Conservation (phyloP, 2,329 filamentous ascomycete genomes). For the Podosphaera xanthii region DNA sequence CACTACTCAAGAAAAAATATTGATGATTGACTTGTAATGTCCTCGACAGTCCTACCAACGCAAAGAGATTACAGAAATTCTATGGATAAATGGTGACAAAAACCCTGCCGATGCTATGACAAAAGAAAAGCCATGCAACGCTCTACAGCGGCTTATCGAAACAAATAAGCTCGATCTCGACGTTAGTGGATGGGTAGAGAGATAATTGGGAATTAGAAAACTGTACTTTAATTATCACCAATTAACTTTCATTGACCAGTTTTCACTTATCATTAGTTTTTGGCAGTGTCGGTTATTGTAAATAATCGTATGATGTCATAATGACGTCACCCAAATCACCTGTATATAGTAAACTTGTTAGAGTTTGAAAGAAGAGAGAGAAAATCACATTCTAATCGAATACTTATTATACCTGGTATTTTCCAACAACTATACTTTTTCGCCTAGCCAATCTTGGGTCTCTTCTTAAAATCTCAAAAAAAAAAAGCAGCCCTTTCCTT, state of each 20-base stretch:
- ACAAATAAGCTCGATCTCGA: background rate
- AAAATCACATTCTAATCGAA: too few species aligned
- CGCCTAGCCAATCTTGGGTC: too few species aligned
- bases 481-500: too few species aligned
- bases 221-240: background rate
- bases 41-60: background rate
- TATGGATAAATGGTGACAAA: background rate
- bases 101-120: constrained; percentile 1
- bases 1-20: background rate
- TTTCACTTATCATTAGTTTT: too few species aligned
- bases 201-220: background rate
- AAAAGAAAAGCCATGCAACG: background rate
- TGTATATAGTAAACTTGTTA: too few species aligned
- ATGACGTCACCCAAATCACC: too few species aligned
- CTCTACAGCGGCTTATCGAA: background rate
- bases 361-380: too few species aligned
- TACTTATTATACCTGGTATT: too few species aligned
- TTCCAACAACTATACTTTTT: too few species aligned
- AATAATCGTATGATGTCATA: too few species aligned
- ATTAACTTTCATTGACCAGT: background rate
- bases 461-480: too few species aligned
- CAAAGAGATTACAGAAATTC: background rate
- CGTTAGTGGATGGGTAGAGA: background rate
- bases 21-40: background rate
- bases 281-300: too few species aligned